Evolutionary conservation across 805 yeast species (phyloP), one percentile per base, ranked within the genome.

Genomic region (Candida ulmi): DNA sequence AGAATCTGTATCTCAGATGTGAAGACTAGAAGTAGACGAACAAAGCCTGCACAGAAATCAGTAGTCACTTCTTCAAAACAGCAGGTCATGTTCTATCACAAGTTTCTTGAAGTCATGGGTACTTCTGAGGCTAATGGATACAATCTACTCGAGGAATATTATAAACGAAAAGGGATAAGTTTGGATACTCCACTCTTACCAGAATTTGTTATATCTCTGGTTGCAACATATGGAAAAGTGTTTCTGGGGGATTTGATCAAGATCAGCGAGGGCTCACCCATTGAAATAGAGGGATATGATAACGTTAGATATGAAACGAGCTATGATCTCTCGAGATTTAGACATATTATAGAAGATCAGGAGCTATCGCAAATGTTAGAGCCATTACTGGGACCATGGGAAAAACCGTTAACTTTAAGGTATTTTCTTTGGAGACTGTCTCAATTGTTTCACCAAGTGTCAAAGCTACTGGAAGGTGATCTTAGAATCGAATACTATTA

Each of bases 61-160:
- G 81, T 78, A 1, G 43, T 75, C 12, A 51, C 59, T 4, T 64
- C 72, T 6, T 71, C 84, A 2, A 70, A 71, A 49, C 43, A 68
- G n/a, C 93, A 84, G 60, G 78, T 80, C 4, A 68, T 69, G 60
- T 71, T 78, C 46, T 84, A 84, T 54, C 62, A 75, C 17, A 57
- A 65, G 31, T 67, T 83, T 37, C 46, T 80, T 6, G 71, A 65
- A 17, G 42, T 58, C 2, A 46, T 79, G 26, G 55, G 57, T 4
- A 6, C 34, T 11, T 19, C 34, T 5, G 24, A 18, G 17, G 9
- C 13, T 7, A 18, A 11, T 31, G 34, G 26, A 0, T 77, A 74
- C 52, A 40, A 57, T 2, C 65, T 69, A 47, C 53, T 78, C 23
- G 36, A 71, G 2, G 62, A 65, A 19, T 79, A 78, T 53, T 71